Evolutionary conservation across 169 alveolate genomes (phyloP), one percentile per base, ranked within the genome.

Genomic region (Eimeria falciformis): DNA sequence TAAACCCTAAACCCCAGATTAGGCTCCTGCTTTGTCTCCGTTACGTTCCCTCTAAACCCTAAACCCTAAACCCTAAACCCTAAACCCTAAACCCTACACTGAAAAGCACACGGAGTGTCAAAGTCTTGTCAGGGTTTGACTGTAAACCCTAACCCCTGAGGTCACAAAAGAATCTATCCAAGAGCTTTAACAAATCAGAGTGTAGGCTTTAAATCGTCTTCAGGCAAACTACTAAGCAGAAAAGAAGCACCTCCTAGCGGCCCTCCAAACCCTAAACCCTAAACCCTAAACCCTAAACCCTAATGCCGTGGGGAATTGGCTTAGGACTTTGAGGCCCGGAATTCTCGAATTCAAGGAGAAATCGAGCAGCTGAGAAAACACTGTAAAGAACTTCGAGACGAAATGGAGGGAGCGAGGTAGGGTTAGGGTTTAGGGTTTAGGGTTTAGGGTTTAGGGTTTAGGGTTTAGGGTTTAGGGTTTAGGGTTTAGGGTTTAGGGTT

Each of bases 251-350:
- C 12, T 12, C 78, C 78, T 18, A 12, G 45, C 78, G 23, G 9
- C 71, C 23, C 55, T 21, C 25, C 5, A 27, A 33, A 69, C 81
- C 81, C 81, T 69, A 66, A 66, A 66, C 81, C 27, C 25, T 69
- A 69, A 69, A 33, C 81, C 81, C 81, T 69, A 69, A 69, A 69
- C 81, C 81, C 55, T 33, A 45, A 69, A 69, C 81, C 81, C 81
- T 69, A 69, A 69, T 33, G 33, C 81, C 27, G n/a, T 66, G 3
- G 77, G 77, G 77, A n/a, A 9, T 23, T 25, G 77, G 77, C 46
- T 66, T 66, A 25, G 27, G 37, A 45, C 46, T 66, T 25, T 66
- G 27, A 45, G 37, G 68, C 9, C 47, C 21, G 18, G 47, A 11
- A 29, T 65, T 27, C 43, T 3, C 47, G 33, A 77, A 85, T 62